Evolutionary conservation across 2,329 filamentous ascomycete species (phyloP).

Genomic region (Fusarium sp.): DNA sequence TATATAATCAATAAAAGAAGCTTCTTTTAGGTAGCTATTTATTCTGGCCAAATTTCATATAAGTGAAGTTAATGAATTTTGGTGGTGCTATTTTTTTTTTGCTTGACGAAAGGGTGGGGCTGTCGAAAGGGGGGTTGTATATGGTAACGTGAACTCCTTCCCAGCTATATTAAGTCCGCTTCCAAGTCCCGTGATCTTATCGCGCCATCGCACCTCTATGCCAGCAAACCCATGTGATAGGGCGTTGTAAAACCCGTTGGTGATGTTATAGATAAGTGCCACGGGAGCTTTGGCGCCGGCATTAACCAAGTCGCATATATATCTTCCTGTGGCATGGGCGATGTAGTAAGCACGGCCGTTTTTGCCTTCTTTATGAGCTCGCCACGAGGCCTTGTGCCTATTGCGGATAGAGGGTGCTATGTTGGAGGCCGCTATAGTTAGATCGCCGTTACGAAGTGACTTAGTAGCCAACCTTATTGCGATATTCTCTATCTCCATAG

Average conservation of each 20-base stretch:
- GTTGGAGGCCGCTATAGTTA: too few relatives aligned
- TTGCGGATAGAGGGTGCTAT: too few relatives aligned
- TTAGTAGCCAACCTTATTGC: too few relatives aligned
- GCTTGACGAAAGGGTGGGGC: too few relatives aligned
- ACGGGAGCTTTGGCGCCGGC: slow-evolving; percentile 72
- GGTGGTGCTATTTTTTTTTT: too few relatives aligned
- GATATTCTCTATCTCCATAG: too few relatives aligned
- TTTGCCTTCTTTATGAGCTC: slow-evolving; percentile 38
- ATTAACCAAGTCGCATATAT: slow-evolving; percentile 67
- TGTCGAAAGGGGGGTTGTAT: too few relatives aligned
- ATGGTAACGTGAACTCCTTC: slow-evolving; percentile 69
- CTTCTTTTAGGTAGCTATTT: too few relatives aligned
- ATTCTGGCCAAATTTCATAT: too few relatives aligned
- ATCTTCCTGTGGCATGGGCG: slow-evolving; percentile 58
- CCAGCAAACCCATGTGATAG: slow-evolving; percentile 70
- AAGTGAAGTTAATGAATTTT: too few relatives aligned
- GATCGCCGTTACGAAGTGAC: too few relatives aligned
- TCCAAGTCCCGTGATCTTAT: slow-evolving; percentile 72
- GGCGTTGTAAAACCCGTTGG: slow-evolving; percentile 57
- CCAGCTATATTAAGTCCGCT: slow-evolving; percentile 69
- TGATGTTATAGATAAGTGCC: slow-evolving; percentile 75
- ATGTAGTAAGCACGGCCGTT: slow-evolving; percentile 42
- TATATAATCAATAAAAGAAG: too few relatives aligned
- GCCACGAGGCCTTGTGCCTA: slow-evolving; percentile 37
- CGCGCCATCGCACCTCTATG: slow-evolving; percentile 66